Evolutionary conservation across 2,329 filamentous ascomycete genomes (phyloP), one percentile per base, ranked within the genome.

Genomic region (Clonostachys byssicola): DNA sequence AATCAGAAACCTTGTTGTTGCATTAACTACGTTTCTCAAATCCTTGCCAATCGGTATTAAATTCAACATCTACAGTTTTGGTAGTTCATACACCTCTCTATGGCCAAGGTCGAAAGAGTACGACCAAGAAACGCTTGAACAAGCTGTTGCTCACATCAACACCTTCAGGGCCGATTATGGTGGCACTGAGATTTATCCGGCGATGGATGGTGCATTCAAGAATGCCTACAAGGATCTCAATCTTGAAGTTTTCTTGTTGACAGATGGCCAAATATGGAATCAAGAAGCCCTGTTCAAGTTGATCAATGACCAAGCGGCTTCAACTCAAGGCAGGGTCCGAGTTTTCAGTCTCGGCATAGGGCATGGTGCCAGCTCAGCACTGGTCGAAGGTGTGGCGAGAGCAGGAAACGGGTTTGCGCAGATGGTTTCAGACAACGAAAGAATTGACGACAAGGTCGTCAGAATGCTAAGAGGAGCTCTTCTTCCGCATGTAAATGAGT

Each of bases 391-490:
- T 1, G 66, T 79, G 41, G 76, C 77, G 1, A 64, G 71, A 6
- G 73, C 72, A 10, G 80, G 80, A 2, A 74, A 75, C 17, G 80
- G 80, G 4, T 82, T 85, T 50, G 63, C 78, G 1, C 86, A 90
- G 60, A 71, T 75, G 0, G 84, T 89, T 0, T 71, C 70, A 2
- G 65, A 79, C 7, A 67, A 76, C 2, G 86, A 90, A 59, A 81
- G 83, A 56, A 79, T 89, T 64, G 81, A 86, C 54, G 77, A 68
- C 52, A 87, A 86, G 58, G 75, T 89, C 1, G 74, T 90, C 3
- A 76, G 86, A 3, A 90, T 91, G 86, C 69, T 91, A 47, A 88
- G 87, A 57, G 86, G 79, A 0, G 81, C 85, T 0, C 63, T 90
- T 17, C 81, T 78, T 3, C 83, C 85, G 0, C 85, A 89, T 52